These are phyloP conservation scores for Neofusicoccum cordaticola DNA, from an alignment of 2,329 filamentous ascomycete genomes.

Conservation along the genomic window DNA sequence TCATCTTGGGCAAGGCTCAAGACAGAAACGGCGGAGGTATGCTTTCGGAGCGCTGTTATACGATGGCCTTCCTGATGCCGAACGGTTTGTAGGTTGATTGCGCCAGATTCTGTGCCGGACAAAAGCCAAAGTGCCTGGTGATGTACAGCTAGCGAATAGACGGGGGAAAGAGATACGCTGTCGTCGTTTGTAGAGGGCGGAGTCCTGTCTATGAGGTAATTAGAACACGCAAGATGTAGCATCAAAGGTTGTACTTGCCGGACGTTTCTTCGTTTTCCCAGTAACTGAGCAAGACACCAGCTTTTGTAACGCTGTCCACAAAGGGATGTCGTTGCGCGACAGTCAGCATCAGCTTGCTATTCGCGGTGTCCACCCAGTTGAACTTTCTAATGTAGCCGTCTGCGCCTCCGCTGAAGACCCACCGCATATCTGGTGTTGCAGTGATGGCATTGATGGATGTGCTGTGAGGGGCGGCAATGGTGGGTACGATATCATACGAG, in stretches of 20 bases:
- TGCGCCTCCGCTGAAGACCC: constrained; percentile 89
- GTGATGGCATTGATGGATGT: constrained; percentile 93
- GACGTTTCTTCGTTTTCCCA: constrained; percentile 93
- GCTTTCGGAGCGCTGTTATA: constrained; percentile 75
- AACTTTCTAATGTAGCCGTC: constrained; percentile 97
- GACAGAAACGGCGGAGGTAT: constrained; percentile 89
- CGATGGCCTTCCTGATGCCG: constrained; percentile 92
- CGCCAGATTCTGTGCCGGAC: constrained; percentile 84
- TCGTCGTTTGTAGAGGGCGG: constrained; percentile 50
- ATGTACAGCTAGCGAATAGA: constrained; percentile 91
- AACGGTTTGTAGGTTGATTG: constrained; percentile 89
- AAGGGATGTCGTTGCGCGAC: constrained; percentile 96
- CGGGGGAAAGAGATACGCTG: constrained; percentile 67
- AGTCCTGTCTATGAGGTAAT: constrained; percentile 23
- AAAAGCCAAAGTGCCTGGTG: constrained; percentile 88
- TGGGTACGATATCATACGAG: constrained; percentile 92
- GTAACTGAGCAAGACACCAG: constrained; percentile 89
- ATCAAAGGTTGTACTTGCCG: constrained; percentile 25
- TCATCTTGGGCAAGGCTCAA: constrained; percentile 81
- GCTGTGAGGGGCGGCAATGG: constrained; percentile 91
- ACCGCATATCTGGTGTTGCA: constrained; percentile 89
- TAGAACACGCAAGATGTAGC: neutral
- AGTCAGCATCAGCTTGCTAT: constrained; percentile 87
- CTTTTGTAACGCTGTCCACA: constrained; percentile 94
- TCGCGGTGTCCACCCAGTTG: constrained; percentile 91